A percentile compares a stretch with the other conserved stretches of the same genome.
Evolutionary conservation across 768 basidiomycete species (phyloP).

Genomic region (Cyathus striatus): DNA sequence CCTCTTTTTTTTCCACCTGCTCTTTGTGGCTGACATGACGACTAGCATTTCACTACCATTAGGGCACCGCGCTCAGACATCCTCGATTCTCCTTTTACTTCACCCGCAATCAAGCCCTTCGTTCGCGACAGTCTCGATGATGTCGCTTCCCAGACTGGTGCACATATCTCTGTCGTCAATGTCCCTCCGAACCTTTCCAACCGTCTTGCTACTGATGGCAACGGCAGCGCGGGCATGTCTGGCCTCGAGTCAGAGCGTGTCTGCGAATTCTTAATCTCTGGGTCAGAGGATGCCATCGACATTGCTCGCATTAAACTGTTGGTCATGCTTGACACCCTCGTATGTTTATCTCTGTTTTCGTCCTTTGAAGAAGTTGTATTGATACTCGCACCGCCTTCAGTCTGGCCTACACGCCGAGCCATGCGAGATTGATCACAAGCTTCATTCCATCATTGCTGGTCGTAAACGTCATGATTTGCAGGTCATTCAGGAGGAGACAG

Average conservation of each 20-base stretch:
- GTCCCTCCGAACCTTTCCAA: constrained; percentile 71
- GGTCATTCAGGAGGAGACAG: constrained; percentile 94
- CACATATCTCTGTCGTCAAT: constrained; percentile 93
- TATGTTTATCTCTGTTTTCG: constrained; percentile 32
- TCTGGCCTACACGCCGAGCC: constrained; percentile 87
- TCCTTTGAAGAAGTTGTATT: background rate
- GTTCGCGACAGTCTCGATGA: constrained; percentile 87
- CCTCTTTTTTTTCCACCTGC: constrained; percentile 8
- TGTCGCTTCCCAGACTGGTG: constrained; percentile 87
- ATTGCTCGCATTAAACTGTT: constrained; percentile 85
- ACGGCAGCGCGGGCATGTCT: constrained; percentile 74
- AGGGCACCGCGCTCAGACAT: constrained; percentile 92
- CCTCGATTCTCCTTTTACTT: constrained; percentile 76
- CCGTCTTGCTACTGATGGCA: constrained; percentile 72
- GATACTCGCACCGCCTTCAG: constrained; percentile 34
- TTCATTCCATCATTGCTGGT: constrained; percentile 88
- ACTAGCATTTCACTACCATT: constrained; percentile 78
- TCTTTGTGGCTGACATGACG: constrained; percentile 10
- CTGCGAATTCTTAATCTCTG: constrained; percentile 90
- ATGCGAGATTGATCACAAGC: constrained; percentile 92
- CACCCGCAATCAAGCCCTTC: constrained; percentile 76
- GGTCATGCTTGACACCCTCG: constrained; percentile 93
- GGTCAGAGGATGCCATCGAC: constrained; percentile 84
- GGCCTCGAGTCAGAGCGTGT: constrained; percentile 93
- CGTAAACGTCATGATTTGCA: constrained; percentile 85